phyloP scores from a whole-genome alignment of 2,329 filamentous ascomycete species.

The Xylariaceae sp. region DNA sequence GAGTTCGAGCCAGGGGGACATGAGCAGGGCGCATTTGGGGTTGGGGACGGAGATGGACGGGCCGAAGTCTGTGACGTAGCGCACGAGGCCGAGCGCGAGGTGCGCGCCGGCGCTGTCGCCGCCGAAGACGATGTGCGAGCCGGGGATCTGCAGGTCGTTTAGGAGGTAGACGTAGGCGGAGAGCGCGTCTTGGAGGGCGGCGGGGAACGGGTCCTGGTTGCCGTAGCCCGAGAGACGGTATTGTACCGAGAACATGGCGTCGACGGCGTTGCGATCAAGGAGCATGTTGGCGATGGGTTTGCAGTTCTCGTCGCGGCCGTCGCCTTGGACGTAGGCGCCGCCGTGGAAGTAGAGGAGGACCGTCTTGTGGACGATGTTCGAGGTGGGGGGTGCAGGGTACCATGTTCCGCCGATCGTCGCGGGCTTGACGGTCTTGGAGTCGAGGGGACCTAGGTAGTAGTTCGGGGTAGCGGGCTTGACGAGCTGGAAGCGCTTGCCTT shows the following conservation, averaged over 20 bases:
- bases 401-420: slow-evolving; percentile 29
- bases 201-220: slow-evolving; percentile 40
- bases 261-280: slow-evolving; percentile 33
- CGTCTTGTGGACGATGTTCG: slow-evolving; percentile 1
- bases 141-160: slow-evolving; percentile 35
- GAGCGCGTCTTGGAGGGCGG: slow-evolving; percentile 45
- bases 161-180: slow-evolving; percentile 42
- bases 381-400: slow-evolving; percentile 16
- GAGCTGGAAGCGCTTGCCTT: slow-evolving; percentile 18
- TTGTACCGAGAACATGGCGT: slow-evolving; percentile 40
- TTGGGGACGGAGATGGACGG: slow-evolving; percentile 7
- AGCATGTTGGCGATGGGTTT: slow-evolving; percentile 26
- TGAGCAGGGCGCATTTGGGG: slow-evolving; percentile 34
- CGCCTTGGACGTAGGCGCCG: slow-evolving; percentile 26
- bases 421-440: slow-evolving; percentile 13
- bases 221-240: slow-evolving; percentile 42
- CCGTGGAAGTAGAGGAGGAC: slow-evolving; percentile 27
- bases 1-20: slow-evolving; percentile 28
- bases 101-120: slow-evolving; percentile 48
- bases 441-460: slow-evolving; percentile 22
- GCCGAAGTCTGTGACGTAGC: slow-evolving; percentile 41
- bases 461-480: slow-evolving; percentile 9
- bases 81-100: slow-evolving; percentile 38
- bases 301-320: slow-evolving; percentile 18
- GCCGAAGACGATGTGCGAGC: slow-evolving; percentile 38